A percentile compares a stretch with the other conserved stretches of the same genome.
These are phyloP conservation scores for Melampsora americana DNA, from an alignment of 1,284 basidiomycete species.

Conservation along the genomic window DNA sequence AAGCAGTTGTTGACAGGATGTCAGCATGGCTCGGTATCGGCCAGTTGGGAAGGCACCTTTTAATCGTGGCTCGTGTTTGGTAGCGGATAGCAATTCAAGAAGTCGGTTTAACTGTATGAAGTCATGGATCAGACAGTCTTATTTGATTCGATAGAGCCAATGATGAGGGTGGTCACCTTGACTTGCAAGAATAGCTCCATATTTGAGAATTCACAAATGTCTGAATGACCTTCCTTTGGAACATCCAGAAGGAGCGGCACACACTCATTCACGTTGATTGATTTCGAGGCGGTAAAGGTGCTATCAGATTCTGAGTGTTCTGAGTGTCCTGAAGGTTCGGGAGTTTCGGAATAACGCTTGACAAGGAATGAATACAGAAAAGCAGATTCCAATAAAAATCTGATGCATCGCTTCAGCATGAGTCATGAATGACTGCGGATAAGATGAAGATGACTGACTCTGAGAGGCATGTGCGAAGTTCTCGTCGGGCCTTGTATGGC, in stretches of 20 bases:
- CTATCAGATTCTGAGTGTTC: not conserved
- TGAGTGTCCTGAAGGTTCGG: not conserved
- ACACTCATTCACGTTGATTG: not conserved
- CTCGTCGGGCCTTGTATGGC: constrained; percentile 41
- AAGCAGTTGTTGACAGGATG: constrained; percentile 76
- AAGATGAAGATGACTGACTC: constrained; percentile 23
- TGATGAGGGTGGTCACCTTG: constrained; percentile 9
- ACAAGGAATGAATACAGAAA: constrained; percentile 37
- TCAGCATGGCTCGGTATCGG: constrained; percentile 78
- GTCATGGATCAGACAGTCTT: not conserved
- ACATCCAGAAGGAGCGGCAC: constrained; percentile 14
- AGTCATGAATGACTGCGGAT: no score
- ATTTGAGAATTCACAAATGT: constrained; percentile 19
- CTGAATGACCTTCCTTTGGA: constrained; percentile 8
- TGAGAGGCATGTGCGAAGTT: constrained; percentile 38
- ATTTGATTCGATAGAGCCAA: not conserved
- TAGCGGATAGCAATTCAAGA: constrained; percentile 75
- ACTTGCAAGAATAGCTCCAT: constrained; percentile 43
- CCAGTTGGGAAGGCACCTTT: constrained; percentile 79
- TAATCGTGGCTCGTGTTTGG: constrained; percentile 85
- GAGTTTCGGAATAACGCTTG: constrained; percentile 26
- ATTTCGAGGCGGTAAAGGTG: not conserved
- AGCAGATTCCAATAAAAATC: constrained; percentile 35
- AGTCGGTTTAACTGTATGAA: constrained; percentile 54
- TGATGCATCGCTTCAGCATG: not conserved